Conservation (phyloP, 345 rosid species). For the Populus alba region DNA sequence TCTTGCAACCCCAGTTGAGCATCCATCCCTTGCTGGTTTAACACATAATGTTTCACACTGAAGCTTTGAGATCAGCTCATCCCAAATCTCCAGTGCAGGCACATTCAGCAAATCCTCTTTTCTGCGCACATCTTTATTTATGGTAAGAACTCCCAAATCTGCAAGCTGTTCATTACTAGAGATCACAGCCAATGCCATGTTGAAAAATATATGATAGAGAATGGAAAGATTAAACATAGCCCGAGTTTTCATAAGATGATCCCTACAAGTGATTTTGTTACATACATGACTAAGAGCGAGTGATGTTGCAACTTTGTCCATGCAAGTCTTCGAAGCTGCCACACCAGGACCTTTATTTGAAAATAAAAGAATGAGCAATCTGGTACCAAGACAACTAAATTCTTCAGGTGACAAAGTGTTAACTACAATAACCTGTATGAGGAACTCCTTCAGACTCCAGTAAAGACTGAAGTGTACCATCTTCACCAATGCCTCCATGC, state of each 20-base stretch:
- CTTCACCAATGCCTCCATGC: slow-evolving; percentile 98
- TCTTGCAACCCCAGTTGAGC: slow-evolving; percentile 98
- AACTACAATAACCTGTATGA: slow-evolving; percentile 55
- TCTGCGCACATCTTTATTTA: slow-evolving; percentile 63
- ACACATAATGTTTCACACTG: slow-evolving; percentile 74
- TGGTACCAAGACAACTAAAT: background rate
- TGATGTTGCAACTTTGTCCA: slow-evolving; percentile 91
- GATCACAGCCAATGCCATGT: slow-evolving; percentile 11
- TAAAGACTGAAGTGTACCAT: slow-evolving; percentile 83
- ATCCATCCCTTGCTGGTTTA: slow-evolving; percentile 95
- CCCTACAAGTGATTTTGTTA: slow-evolving; percentile 12
- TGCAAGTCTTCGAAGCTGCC: slow-evolving; percentile 73
- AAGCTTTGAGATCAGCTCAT: slow-evolving; percentile 60
- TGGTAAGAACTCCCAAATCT: slow-evolving; percentile 75
- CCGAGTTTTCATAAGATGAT: background rate
- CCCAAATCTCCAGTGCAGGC: slow-evolving; percentile 53
- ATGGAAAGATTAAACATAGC: background rate
- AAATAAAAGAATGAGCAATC: slow-evolving; percentile 19
- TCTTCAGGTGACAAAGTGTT: background rate
- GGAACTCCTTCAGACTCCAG: slow-evolving; percentile 79
- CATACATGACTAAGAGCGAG: slow-evolving; percentile 73
- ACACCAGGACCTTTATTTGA: slow-evolving; percentile 73
- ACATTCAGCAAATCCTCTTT: slow-evolving; percentile 58
- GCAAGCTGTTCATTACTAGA: slow-evolving; percentile 53
- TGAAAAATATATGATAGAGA: background rate